Percentiles rank a stretch among this genome's conserved stretches.
Conservation (phyloP, 2,329 filamentous ascomycete species). For the Exophiala aquamarina region DNA sequence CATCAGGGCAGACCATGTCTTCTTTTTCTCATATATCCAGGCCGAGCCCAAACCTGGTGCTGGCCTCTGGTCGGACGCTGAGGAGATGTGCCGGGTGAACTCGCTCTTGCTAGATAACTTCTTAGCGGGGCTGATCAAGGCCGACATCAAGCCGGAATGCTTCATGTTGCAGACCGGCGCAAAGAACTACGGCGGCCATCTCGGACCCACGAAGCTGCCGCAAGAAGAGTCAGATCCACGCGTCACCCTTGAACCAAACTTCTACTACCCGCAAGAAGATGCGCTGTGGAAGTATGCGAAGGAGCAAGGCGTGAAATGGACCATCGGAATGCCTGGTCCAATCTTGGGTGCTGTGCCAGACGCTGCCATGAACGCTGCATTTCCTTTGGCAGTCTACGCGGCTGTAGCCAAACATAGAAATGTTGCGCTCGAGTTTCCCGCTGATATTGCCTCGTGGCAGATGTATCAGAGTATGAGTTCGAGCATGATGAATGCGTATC, state of each 20-base stretch:
- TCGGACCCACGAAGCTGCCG: constrained; percentile 45
- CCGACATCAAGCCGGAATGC: constrained; percentile 44
- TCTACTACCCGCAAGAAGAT: constrained; percentile 58
- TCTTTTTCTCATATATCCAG: constrained; percentile 57
- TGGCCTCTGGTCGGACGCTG: constrained; percentile 50
- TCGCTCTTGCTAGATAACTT: constrained; percentile 48
- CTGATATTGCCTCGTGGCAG: constrained; percentile 47
- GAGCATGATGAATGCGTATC: constrained; percentile 49
- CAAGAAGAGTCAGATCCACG: constrained; percentile 48
- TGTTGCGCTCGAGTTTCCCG: constrained; percentile 44
- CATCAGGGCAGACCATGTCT: constrained; percentile 45
- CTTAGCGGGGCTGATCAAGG: constrained; percentile 42
- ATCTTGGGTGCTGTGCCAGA: constrained; percentile 53
- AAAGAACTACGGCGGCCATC: constrained; percentile 54
- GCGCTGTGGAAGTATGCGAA: constrained; percentile 44
- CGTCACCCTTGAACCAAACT: constrained; percentile 48
- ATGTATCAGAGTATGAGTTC: constrained; percentile 40
- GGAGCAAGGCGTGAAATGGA: constrained; percentile 42
- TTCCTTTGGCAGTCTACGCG: constrained; percentile 51
- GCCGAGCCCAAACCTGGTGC: constrained; percentile 44
- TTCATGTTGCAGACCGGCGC: constrained; percentile 53
- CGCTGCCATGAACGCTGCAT: constrained; percentile 51
- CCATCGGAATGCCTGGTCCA: constrained; percentile 43
- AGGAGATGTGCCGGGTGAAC: constrained; percentile 52
- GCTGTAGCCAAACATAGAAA: constrained; percentile 44